Percentiles rank a stretch among this genome's conserved stretches.
Conservation (phyloP, 225 moss, liverwort and hornwort species). For the Marchantia polymorpha region DNA sequence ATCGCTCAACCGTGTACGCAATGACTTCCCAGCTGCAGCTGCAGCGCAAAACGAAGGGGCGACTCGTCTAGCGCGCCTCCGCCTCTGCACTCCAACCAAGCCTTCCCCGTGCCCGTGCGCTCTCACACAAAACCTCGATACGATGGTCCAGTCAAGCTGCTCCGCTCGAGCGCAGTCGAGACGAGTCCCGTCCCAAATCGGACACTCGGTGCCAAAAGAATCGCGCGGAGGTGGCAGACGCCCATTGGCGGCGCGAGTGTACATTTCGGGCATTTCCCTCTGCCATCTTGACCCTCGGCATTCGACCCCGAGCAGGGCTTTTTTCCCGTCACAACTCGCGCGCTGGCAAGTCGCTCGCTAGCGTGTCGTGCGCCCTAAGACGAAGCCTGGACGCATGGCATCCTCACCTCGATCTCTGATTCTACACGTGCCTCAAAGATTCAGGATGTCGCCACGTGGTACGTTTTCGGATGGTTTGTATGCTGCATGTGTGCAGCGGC, state of each 20-base stretch:
- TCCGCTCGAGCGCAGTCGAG: neutral
- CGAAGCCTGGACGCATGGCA: neutral
- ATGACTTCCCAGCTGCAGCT: neutral
- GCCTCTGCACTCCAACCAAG: neutral
- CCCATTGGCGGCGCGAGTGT: neutral
- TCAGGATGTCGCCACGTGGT: too few species aligned
- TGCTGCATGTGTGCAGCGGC: too few species aligned
- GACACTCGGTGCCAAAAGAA: neutral
- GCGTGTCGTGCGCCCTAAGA: conserved; percentile 9
- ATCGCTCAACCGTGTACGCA: conserved; percentile 5
- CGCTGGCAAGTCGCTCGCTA: conserved; percentile 5
- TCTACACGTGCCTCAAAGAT: too few species aligned
- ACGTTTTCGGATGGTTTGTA: too few species aligned
- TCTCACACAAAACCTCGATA: neutral
- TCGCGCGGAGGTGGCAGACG: neutral
- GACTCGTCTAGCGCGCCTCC: neutral
- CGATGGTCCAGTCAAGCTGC: too few species aligned
- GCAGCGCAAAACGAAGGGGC: neutral
- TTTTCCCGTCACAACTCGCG: neutral
- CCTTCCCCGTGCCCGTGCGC: neutral
- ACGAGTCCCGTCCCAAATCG: too few species aligned
- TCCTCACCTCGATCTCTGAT: neutral
- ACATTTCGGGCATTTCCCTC: neutral
- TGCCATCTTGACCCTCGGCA: neutral
- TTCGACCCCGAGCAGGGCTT: neutral